Evolutionary conservation across 1,284 basidiomycete species (phyloP).

Genomic region (Gymnopus androsaceus): DNA sequence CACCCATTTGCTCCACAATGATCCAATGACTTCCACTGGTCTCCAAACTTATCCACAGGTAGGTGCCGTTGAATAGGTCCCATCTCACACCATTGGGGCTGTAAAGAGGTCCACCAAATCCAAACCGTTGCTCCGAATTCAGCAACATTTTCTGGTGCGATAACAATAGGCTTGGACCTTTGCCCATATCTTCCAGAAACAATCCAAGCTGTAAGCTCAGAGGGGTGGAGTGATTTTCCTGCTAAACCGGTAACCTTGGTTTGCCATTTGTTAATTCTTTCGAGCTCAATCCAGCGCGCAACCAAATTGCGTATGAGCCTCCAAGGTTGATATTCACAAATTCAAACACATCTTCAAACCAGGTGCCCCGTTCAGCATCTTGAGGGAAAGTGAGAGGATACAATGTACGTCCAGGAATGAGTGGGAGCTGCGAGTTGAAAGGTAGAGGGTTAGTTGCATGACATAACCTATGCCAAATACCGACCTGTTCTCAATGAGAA

Average conservation of each 20-base stretch:
- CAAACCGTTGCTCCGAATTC: neutral
- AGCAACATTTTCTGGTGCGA: neutral
- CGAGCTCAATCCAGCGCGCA: neutral
- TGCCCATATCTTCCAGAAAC: neutral
- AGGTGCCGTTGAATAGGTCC: neutral
- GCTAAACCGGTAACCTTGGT: neutral
- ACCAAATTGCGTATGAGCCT: neutral
- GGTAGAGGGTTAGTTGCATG: neutral
- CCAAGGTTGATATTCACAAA: conserved; percentile 3
- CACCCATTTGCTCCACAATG: neutral
- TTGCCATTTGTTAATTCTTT: neutral
- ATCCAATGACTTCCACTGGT: neutral
- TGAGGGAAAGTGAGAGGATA: neutral
- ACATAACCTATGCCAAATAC: neutral
- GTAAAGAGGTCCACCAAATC: neutral
- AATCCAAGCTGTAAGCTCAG: neutral
- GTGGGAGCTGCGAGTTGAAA: neutral
- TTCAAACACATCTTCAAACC: neutral
- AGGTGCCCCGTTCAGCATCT: neutral
- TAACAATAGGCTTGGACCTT: neutral
- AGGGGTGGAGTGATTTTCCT: neutral
- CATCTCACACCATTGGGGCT: neutral
- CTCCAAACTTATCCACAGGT: neutral
- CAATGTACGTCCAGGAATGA: neutral
- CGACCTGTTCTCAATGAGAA: neutral